Evolutionary conservation across 352 stramenopile genomes (phyloP), one percentile per base, ranked within the genome.

Genomic region (Pilasporangium apinafurcum): DNA sequence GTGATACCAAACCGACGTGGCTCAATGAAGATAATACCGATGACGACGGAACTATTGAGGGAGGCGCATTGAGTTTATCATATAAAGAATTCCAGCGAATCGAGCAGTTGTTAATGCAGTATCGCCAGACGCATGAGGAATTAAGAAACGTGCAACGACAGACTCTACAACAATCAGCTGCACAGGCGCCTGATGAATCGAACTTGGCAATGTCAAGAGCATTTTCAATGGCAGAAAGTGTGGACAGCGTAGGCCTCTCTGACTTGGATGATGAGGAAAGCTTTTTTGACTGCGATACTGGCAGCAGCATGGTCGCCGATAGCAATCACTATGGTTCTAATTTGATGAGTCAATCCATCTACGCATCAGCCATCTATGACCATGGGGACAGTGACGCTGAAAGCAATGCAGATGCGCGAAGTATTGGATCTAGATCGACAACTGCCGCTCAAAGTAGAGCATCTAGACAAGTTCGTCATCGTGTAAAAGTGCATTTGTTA

Each of bases 81-180:
- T 65, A 88, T 12, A 74, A 66, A 18, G 83, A 92, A 30, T 95
- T 95, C 33, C 63, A 92, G 44, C 76, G 83, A 13, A 95, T 95
- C 32, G 83, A 95, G 28, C 70, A 88, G 37, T 54, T 95, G 0
- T 49, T 95, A 9, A 33, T 75, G 13, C 76, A 92, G 14, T 95
- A 95, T 55, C 78, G 82, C 5, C 62, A 85, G 33, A 91, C 74
- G 0, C 70, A 87, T 17, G 60, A 90, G 27, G 78, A 90, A 14
- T 36, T 93, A 12, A 55, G 64, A 32, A 51, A 33, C 18, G 54
- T 62, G 2, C 51, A 60, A 21, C 56, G 55, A 18, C 51, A 42
- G 37, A 12, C 37, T 2, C 27, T 16, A 10, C 35, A 24, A 14
- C 22, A 16, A n/a, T 26, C 26, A 27, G 41, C 41, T 6, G 46